Evolutionary conservation across 2,329 filamentous ascomycete species (phyloP), one percentile per base, ranked within the genome.

Genomic region (Beauveria sp.): DNA sequence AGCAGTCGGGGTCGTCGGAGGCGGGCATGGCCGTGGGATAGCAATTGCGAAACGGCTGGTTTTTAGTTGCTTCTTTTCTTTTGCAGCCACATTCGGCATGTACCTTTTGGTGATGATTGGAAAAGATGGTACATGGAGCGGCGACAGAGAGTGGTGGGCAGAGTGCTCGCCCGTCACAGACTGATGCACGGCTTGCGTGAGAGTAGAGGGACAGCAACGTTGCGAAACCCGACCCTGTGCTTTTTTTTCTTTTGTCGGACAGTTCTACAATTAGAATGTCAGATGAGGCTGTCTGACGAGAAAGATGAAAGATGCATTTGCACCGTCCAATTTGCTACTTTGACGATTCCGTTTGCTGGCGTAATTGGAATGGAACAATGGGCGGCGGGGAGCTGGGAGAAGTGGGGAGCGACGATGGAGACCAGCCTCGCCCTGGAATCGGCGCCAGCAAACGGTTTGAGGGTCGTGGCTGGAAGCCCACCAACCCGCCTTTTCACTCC

Each of bases 391-490:
- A 34, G 30, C 55, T 47, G n/a, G 4, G 8, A 26, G 18, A 18
- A 9, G 30, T 41, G 30, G 34, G 10, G 20, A 37, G 30, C 12
- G 20, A 22, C 20, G 3, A 16, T 4, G 5, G 5, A 26, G 46
- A 34, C 34, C 55, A 59, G 50, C 55, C 61, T 20, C 52, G 46
- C n/a, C 22, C 55, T 55, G 59, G 58, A 50, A 63, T 63, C 48
- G 20, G 28, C 53, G 44, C 52, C 40, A 55, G 46, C 34, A 46
- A 58, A 60, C 56, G 30, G 51, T 34, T 20, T 55, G 26, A 28
- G 30, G 28, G 37, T 9, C n/a, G 30, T 9, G 26, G 53, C 22
- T 20, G 22, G 10, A 18, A 41, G 10, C 30, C 30, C 10, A 34
- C 30, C 10, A 12, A 34, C 30, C 30, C 30, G 30, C 30, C 30